Percentiles rank a stretch among this genome's conserved stretches.
Evolutionary conservation across 2,329 filamentous ascomycete species (phyloP).

Genomic region (Colletotrichum sp.): DNA sequence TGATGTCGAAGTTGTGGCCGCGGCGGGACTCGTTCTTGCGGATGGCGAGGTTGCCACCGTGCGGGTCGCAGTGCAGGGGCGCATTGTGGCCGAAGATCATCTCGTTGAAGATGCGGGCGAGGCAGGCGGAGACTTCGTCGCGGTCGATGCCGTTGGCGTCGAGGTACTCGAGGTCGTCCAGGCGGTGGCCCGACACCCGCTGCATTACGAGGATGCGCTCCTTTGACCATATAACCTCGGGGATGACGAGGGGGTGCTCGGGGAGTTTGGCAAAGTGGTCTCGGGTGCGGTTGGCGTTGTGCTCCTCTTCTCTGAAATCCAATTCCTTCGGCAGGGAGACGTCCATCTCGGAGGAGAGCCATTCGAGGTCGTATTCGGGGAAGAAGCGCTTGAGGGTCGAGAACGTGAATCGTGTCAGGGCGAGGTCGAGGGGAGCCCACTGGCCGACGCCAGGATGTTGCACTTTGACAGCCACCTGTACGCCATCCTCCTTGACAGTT

Average conservation of each 20-base stretch:
- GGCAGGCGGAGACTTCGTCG: conserved; percentile 90
- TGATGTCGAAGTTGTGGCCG: conserved; percentile 85
- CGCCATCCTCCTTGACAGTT: conserved; percentile 78
- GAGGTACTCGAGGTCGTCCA: conserved; percentile 87
- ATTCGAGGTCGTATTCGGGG: conserved; percentile 96
- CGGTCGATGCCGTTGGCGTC: conserved; percentile 88
- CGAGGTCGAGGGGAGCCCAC: conserved; percentile 88
- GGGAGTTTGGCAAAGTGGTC: conserved; percentile 80
- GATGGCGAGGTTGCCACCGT: conserved; percentile 95
- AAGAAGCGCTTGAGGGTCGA: conserved; percentile 90
- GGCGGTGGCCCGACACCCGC: conserved; percentile 81
- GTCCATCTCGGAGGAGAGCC: conserved; percentile 94
- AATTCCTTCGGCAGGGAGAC: conserved; percentile 87
- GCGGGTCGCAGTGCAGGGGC: conserved; percentile 93
- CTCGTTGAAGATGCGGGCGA: conserved; percentile 95
- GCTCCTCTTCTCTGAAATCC: conserved; percentile 84
- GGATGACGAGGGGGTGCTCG: conserved; percentile 83
- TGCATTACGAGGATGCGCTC: conserved; percentile 95
- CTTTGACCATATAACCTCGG: conserved; percentile 87
- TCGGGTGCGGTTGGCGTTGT: conserved; percentile 80
- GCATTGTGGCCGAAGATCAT: conserved; percentile 96
- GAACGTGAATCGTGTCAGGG: conserved; percentile 88
- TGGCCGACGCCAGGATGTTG: conserved; percentile 90
- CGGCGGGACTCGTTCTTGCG: conserved; percentile 70
- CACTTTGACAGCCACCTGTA: conserved; percentile 93